Percentiles rank a stretch among this genome's conserved stretches.
These are phyloP conservation scores for Diplosphaera chodatii DNA, from an alignment of 139 green algal species.

Conservation along the genomic window DNA sequence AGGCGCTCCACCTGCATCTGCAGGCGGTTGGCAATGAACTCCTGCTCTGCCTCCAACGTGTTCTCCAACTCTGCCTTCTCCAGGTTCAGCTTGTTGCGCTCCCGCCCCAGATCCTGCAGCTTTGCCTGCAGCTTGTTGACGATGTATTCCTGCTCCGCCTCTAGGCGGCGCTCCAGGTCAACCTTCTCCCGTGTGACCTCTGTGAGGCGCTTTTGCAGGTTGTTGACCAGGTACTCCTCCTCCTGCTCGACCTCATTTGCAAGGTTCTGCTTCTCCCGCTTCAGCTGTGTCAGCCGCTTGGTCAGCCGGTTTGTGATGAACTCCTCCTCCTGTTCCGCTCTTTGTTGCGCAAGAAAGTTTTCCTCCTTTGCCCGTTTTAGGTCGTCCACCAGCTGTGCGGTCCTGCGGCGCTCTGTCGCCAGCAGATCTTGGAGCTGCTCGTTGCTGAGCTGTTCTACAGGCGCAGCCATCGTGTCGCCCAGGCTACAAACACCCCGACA, in stretches of 20 bases:
- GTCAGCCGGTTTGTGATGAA: slow-evolving; percentile 75
- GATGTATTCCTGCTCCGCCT: slow-evolving; percentile 48
- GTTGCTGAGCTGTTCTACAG: no score
- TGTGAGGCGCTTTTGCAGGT: slow-evolving; percentile 62
- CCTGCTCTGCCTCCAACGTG: slow-evolving; percentile 56
- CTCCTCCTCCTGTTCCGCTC: slow-evolving; percentile 75
- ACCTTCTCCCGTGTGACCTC: slow-evolving; percentile 59
- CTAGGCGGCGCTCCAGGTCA: slow-evolving; percentile 51
- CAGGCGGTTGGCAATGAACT: slow-evolving; percentile 75
- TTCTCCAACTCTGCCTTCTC: slow-evolving; percentile 68
- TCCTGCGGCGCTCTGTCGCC: not conserved
- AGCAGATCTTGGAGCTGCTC: not conserved
- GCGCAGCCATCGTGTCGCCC: no score
- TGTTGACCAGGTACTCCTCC: slow-evolving; percentile 78
- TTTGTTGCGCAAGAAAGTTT: slow-evolving; percentile 23
- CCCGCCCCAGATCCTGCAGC: slow-evolving; percentile 25
- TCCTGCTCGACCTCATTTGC: slow-evolving; percentile 67
- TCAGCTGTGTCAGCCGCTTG: slow-evolving; percentile 71
- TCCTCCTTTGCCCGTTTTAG: not conserved
- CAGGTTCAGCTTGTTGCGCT: slow-evolving; percentile 40
- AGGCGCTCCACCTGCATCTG: slow-evolving; percentile 63
- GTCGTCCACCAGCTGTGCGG: not conserved
- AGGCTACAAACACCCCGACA: no score
- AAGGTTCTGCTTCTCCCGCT: slow-evolving; percentile 63
- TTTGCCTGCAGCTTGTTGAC: slow-evolving; percentile 14